phyloP scores from a whole-genome alignment of 1,284 basidiomycete species.

The Ceraceosorus guamensis region DNA sequence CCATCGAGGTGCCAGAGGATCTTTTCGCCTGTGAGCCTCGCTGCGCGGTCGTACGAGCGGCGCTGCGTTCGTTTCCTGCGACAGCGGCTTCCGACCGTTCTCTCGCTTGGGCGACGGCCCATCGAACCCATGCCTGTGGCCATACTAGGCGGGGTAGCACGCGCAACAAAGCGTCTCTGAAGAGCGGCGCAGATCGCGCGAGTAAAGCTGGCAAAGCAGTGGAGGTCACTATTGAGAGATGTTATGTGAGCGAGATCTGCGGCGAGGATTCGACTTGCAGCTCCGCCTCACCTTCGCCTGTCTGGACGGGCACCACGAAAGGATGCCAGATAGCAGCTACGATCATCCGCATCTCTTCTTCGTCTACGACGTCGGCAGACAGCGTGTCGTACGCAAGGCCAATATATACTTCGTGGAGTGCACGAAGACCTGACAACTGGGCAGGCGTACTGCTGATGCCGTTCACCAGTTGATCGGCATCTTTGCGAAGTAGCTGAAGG shows the following conservation, averaged over 20 bases:
- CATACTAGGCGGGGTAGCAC: slow-evolving; percentile 27
- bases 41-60: not conserved
- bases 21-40: not conserved
- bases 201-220: slow-evolving; percentile 18
- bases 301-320: slow-evolving; percentile 27
- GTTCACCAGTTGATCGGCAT: not conserved
- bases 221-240: not conserved
- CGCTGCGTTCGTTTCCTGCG: not conserved
- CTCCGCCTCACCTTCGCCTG: slow-evolving; percentile 13
- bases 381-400: slow-evolving; percentile 38
- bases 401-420: slow-evolving; percentile 20
- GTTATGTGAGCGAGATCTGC: no score
- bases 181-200: slow-evolving; percentile 15
- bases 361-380: slow-evolving; percentile 23
- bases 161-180: slow-evolving; percentile 33
- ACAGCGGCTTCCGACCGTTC: not conserved
- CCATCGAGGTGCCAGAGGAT: not conserved
- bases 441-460: slow-evolving; percentile 4
- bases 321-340: slow-evolving; percentile 33
- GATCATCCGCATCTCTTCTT: slow-evolving; percentile 29
- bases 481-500: not conserved
- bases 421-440: not conserved
- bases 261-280: no score
- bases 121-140: slow-evolving; percentile 29
- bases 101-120: slow-evolving; percentile 8